Conservation (phyloP, 768 basidiomycete genomes). For the Trametes punicea region DNA sequence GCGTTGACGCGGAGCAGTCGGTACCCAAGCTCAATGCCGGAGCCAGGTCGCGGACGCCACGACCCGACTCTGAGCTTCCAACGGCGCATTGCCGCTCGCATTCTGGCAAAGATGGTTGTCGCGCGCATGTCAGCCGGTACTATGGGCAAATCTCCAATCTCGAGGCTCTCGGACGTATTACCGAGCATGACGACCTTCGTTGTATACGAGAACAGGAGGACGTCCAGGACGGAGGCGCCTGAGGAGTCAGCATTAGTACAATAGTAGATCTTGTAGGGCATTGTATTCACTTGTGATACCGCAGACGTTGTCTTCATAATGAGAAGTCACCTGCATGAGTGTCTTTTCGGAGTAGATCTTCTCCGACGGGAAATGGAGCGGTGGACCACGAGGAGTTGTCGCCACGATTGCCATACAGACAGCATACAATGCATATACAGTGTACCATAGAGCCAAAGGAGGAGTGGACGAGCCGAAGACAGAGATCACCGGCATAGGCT, state of each 20-base stretch:
- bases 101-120: constrained; percentile 56
- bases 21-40: constrained; percentile 63
- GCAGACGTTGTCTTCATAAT: constrained; percentile 72
- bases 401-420: constrained; percentile 41
- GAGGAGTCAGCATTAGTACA: constrained; percentile 7
- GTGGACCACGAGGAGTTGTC: constrained; percentile 67
- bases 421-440: constrained; percentile 47
- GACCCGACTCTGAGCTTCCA: constrained; percentile 48
- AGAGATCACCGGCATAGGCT: constrained; percentile 31
- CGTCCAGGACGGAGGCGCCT: constrained; percentile 58
- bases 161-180: constrained; percentile 65
- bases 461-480: constrained; percentile 24
- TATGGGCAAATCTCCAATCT: constrained; percentile 87
- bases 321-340: constrained; percentile 54
- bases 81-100: constrained; percentile 55
- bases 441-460: constrained; percentile 46
- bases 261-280: not conserved
- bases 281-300: constrained; percentile 46
- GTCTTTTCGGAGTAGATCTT: constrained; percentile 73
- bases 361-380: constrained; percentile 69
- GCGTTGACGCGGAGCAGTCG: constrained; percentile 58
- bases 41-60: constrained; percentile 59
- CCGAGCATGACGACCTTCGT: constrained; percentile 87
- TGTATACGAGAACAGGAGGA: constrained; percentile 82
- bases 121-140: constrained; percentile 71